Evolutionary conservation across 768 basidiomycete genomes (phyloP).

Genomic region (Mycena filopes): DNA sequence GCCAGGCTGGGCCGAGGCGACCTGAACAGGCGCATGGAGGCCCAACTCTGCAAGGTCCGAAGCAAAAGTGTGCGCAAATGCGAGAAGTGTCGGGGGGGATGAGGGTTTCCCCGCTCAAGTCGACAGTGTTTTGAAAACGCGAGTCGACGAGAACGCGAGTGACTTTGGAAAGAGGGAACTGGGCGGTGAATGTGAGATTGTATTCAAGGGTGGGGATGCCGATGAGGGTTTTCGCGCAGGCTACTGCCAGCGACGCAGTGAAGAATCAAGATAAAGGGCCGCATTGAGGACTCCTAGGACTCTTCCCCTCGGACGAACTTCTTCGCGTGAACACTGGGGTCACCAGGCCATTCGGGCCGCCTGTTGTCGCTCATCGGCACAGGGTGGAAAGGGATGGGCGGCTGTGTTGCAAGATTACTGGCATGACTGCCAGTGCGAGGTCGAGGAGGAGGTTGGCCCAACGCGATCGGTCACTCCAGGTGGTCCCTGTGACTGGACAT

Average conservation of each 20-base stretch:
- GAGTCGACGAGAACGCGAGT: slow-evolving; percentile 33
- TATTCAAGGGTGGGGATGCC: slow-evolving; percentile 34
- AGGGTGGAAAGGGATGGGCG: no score
- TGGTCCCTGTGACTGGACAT: no score
- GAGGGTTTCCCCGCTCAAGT: slow-evolving; percentile 29
- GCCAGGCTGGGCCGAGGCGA: slow-evolving; percentile 12
- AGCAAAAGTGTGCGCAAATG: slow-evolving; percentile 33
- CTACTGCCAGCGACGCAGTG: neutral
- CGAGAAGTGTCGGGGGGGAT: slow-evolving; percentile 35
- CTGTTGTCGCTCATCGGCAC: no score
- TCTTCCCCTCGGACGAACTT: no score
- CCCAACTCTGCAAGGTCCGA: slow-evolving; percentile 27
- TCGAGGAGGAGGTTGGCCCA: no score
- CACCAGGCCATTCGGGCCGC: no score
- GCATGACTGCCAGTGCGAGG: no score
- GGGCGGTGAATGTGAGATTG: slow-evolving; percentile 20
- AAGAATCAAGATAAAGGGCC: neutral
- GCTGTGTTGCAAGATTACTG: no score
- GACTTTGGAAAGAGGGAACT: slow-evolving; percentile 21
- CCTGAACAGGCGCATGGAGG: slow-evolving; percentile 19
- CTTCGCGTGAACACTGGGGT: no score
- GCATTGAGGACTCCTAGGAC: neutral
- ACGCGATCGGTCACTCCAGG: no score
- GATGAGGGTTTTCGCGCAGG: slow-evolving; percentile 26
- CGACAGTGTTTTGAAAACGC: slow-evolving; percentile 27